These are phyloP conservation scores for Metschnikowia reukaufii DNA, from an alignment of 805 yeast genomes.

Conservation along the genomic window DNA sequence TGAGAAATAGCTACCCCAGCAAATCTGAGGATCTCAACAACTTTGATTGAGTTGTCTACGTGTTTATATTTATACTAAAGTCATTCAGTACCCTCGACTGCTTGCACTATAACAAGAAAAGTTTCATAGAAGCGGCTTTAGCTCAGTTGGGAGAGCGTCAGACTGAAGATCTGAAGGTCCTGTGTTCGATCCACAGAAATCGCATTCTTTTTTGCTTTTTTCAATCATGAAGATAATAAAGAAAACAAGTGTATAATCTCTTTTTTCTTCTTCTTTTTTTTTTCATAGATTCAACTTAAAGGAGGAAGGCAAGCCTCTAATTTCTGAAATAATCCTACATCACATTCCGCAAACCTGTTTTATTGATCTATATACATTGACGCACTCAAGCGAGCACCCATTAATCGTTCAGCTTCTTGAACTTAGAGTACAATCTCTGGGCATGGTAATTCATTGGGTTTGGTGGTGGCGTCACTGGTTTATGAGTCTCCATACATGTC, in stretches of 20 bases:
- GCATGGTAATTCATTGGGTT: conserved; percentile 58
- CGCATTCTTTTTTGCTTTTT: conserved; percentile 21
- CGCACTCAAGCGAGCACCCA: conserved; percentile 1
- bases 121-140: conserved; percentile 27
- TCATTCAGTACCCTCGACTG: too few relatives aligned
- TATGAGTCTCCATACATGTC: conserved; percentile 60
- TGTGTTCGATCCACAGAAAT: conserved; percentile 33
- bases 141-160: conserved; percentile 37
- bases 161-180: conserved; percentile 25
- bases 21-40: too few relatives aligned
- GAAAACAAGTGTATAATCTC: background rate
- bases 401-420: conserved; percentile 45
- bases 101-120: too few relatives aligned
- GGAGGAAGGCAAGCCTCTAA: background rate
- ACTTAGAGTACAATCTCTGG: conserved; percentile 53
- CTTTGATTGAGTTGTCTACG: too few relatives aligned
- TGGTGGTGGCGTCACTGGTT: conserved; percentile 40
- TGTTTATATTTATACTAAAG: too few relatives aligned
- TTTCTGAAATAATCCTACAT: background rate
- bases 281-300: background rate
- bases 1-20: too few relatives aligned
- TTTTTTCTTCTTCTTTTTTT: background rate
- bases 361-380: conserved; percentile 11
- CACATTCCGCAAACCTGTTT: conserved; percentile 4
- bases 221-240: too few relatives aligned